Evolutionary conservation across 2,329 filamentous ascomycete genomes (phyloP).

Genomic region (Arachnomyces sp.): DNA sequence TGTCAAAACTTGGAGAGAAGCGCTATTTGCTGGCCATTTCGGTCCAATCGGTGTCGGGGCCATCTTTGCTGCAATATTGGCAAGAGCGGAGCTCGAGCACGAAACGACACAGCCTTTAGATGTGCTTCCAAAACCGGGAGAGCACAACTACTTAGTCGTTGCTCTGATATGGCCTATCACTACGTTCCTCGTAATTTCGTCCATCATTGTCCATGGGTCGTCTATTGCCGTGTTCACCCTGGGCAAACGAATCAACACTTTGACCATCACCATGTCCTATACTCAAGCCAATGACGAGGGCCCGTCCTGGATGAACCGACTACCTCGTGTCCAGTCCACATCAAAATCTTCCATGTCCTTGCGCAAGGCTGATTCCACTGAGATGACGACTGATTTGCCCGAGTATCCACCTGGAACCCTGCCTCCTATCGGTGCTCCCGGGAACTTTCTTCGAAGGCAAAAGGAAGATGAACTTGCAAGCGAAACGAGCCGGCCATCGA

Average conservation of each 20-base stretch:
- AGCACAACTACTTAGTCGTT: constrained; percentile 63
- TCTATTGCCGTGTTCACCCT: constrained; percentile 96
- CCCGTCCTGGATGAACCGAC: constrained; percentile 87
- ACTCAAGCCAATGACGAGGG: constrained; percentile 83
- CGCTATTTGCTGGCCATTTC: constrained; percentile 93
- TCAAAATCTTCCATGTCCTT: constrained; percentile 71
- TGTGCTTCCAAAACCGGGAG: constrained; percentile 45
- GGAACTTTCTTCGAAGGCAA: constrained; percentile 73
- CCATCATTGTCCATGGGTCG: constrained; percentile 94
- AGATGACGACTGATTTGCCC: constrained; percentile 48
- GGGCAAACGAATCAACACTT: constrained; percentile 94
- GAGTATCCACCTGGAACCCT: constrained; percentile 62
- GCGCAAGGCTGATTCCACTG: constrained; percentile 60
- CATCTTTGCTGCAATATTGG: constrained; percentile 89
- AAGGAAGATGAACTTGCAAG: constrained; percentile 63
- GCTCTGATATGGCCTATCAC: constrained; percentile 92
- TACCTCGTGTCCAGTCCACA: constrained; percentile 75
- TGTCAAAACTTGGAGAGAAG: constrained; percentile 96
- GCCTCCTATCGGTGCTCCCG: constrained; percentile 63
- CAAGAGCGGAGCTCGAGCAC: constrained; percentile 81
- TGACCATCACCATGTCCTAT: constrained; percentile 93
- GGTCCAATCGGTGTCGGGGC: constrained; percentile 95
- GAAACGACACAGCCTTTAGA: constrained; percentile 66
- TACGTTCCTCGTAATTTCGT: constrained; percentile 86
- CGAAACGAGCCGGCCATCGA: constrained; percentile 38